Conservation (phyloP, 2,329 filamentous ascomycete genomes). For the Colletotrichum lini region DNA sequence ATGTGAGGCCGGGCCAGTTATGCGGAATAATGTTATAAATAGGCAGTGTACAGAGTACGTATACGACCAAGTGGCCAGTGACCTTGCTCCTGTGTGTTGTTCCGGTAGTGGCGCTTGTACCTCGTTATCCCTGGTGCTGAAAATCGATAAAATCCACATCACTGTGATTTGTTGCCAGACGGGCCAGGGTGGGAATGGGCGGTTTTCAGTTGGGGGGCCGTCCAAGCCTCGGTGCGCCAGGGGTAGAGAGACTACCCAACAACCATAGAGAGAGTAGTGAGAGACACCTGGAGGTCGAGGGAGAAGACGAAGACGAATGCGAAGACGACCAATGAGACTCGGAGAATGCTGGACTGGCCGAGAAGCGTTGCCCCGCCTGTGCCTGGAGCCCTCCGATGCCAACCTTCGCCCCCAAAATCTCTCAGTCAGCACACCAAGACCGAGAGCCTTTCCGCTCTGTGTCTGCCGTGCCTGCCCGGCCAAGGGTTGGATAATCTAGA, state of each 20-base stretch:
- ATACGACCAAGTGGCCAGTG: background rate
- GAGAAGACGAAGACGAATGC: background rate
- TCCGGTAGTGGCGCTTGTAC: background rate
- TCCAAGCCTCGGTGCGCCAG: slow-evolving; percentile 15
- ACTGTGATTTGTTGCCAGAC: slow-evolving; percentile 4
- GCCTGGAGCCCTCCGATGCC: background rate
- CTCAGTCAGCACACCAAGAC: background rate
- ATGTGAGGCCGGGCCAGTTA: slow-evolving; percentile 29
- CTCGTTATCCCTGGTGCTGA: background rate
- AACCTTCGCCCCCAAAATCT: background rate
- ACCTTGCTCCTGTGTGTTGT: slow-evolving; percentile 5
- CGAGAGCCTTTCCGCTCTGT: background rate
- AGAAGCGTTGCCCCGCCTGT: slow-evolving; percentile 7
- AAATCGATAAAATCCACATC: background rate
- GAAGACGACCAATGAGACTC: slow-evolving; percentile 7
- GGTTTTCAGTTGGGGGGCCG: slow-evolving; percentile 6
- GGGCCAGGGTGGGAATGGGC: slow-evolving; percentile 2
- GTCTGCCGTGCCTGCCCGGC: background rate
- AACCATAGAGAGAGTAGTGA: background rate
- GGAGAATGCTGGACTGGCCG: background rate
- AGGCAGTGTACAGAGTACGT: slow-evolving; percentile 5
- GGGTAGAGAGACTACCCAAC: slow-evolving; percentile 9
- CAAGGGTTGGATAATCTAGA: slow-evolving; percentile 12
- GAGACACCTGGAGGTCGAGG: slow-evolving; percentile 10
- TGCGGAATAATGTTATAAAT: slow-evolving; percentile 29